Evolutionary conservation across 2,329 filamentous ascomycete species (phyloP).

Genomic region (Exophiala viscosa): DNA sequence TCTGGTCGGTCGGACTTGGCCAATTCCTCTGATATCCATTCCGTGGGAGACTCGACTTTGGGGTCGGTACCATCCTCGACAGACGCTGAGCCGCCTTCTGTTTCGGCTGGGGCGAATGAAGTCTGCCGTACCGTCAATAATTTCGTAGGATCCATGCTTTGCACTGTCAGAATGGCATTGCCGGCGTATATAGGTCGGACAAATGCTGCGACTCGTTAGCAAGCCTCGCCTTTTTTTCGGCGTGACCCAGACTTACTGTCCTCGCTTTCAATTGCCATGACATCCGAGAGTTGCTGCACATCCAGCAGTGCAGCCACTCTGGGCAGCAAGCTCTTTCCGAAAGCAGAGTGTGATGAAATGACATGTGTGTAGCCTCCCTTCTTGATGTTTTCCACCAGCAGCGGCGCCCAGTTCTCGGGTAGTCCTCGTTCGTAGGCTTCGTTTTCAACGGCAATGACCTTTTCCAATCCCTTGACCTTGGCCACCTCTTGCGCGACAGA

Average conservation of each 20-base stretch:
- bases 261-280: slow-evolving; percentile 79
- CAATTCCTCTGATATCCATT: slow-evolving; percentile 93
- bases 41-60: slow-evolving; percentile 66
- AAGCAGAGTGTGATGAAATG: slow-evolving; percentile 85
- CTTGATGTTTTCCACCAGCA: slow-evolving; percentile 94
- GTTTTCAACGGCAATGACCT: slow-evolving; percentile 85
- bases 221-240: not conserved
- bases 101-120: slow-evolving; percentile 72
- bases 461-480: slow-evolving; percentile 85
- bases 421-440: slow-evolving; percentile 91
- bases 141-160: slow-evolving; percentile 82
- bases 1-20: slow-evolving; percentile 92
- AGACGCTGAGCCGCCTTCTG: slow-evolving; percentile 66
- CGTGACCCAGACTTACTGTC: slow-evolving; percentile 57
- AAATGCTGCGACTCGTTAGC: slow-evolving; percentile 58
- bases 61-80: slow-evolving; percentile 81
- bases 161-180: slow-evolving; percentile 93
- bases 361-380: slow-evolving; percentile 92
- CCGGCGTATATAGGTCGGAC: slow-evolving; percentile 96
- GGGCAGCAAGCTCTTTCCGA: slow-evolving; percentile 92
- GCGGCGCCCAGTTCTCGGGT: slow-evolving; percentile 88
- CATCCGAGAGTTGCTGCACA: slow-evolving; percentile 88
- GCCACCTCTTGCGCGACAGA: slow-evolving; percentile 71
- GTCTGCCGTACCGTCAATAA: slow-evolving; percentile 90
- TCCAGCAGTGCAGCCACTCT: slow-evolving; percentile 89